phyloP scores from a whole-genome alignment of 2,329 filamentous ascomycete species.

The Pestalotiopsis sp. region DNA sequence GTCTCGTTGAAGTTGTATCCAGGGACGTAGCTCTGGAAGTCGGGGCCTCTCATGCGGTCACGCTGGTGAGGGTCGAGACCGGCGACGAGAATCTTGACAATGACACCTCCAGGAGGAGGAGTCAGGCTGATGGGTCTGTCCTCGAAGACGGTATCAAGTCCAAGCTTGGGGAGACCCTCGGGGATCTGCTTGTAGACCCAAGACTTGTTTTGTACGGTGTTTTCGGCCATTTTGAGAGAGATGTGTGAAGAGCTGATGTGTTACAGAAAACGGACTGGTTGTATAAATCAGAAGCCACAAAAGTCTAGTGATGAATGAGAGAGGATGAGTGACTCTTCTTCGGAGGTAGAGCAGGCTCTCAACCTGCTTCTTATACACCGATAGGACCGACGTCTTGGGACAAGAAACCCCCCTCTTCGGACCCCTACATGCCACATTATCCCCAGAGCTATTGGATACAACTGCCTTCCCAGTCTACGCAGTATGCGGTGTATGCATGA shows the following conservation, averaged over 20 bases:
- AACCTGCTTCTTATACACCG: not conserved
- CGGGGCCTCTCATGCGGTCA: constrained; percentile 9
- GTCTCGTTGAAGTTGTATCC: constrained; percentile 6
- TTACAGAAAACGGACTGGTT: not conserved
- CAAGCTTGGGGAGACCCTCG: constrained; percentile 8
- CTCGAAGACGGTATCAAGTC: constrained; percentile 3
- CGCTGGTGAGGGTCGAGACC: constrained; percentile 10
- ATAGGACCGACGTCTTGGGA: not conserved
- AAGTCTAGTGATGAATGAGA: not conserved
- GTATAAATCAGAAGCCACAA: not conserved
- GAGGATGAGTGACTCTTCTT: not conserved
- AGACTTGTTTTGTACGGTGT: constrained; percentile 4
- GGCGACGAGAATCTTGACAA: constrained; percentile 1
- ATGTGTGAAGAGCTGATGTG: not conserved
- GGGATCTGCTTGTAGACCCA: constrained; percentile 12
- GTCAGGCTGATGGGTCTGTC: constrained; percentile 9
- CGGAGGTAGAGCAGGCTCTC: not conserved
- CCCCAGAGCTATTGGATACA: not conserved
- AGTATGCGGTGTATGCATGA: not conserved
- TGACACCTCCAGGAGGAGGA: constrained; percentile 5
- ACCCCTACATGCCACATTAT: not conserved
- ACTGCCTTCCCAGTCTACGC: not conserved
- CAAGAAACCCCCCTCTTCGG: not conserved
- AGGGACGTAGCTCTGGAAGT: constrained; percentile 11
- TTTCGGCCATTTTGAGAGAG: constrained; percentile 2